Base-by-base conservation (phyloP, 768 basidiomycete species). In the Phlegmacium glaucopus region DNA sequence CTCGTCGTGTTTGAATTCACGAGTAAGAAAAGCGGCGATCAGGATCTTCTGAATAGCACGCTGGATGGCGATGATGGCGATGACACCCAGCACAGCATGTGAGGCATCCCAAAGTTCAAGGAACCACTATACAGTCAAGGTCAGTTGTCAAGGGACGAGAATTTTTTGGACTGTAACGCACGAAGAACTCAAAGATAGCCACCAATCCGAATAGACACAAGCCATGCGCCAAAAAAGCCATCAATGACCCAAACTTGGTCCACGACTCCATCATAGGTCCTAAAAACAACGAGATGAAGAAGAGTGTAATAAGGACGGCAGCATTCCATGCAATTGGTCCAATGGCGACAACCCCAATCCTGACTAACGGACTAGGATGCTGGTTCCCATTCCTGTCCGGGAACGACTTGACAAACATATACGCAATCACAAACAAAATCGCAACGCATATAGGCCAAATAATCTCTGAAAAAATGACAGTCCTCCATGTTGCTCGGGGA, bases 1-100 rank as follows among this genome's bases (percentile, higher is more conserved):
- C 72, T 97, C 94, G 62, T 99, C 96, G 63, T 96, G 92, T 72
- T 98, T 97, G 77, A 87, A 95, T 69, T 99, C 96, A 61, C 96
- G 87, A 18, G 93, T 91, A 39, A 98, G 78, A 79, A 94, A 92
- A 39, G 93, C 87, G 5, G 94, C 79, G 52, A 98, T 98, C 45
- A 96, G 76, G 52, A 95, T 82, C 74, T 98, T 98, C 71, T 92
- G 89, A 57, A 98, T 80, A 30, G 90, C 85, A 39, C 96, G 80
- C 67, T 98, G 94, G 42, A 99, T 83, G 18, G 88, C 82, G 52
- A 96, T 80, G 49, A 94, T 86, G 32, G 90, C 78, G 52, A 97
- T 87, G 61, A 96, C 75, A 44, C 95, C 96, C 18, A 99, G 76
- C 3, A 97, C 92, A 15, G 94, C 94, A 57, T 97, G 94, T 1